Evolutionary conservation across 305 asterid genomes (phyloP), one percentile per base, ranked within the genome.

Genomic region (Andrographis paniculata): DNA sequence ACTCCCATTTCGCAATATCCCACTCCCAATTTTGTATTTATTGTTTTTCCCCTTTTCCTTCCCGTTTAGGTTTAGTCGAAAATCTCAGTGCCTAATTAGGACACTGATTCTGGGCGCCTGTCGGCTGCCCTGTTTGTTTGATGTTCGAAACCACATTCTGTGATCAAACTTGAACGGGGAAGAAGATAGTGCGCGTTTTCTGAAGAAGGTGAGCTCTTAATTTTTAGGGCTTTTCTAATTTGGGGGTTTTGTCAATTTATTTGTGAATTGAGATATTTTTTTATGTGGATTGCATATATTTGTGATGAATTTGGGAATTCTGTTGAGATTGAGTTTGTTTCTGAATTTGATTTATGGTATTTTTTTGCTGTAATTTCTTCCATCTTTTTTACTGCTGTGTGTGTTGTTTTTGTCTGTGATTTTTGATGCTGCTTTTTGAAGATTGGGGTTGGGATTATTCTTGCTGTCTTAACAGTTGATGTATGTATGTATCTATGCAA

Each of bases 371-470:
- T n/a, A n/a, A n/a, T n/a, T n/a, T n/a, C n/a, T n/a, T n/a, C n/a
- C n/a, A n/a, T n/a, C n/a, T 37, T 7, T 12, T 37, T 14, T 13
- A 37, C 4, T 37, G 14, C 6, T 31, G 30, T 11, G 38, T 13
- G 8, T 33, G 1, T 33, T 33, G 12, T 9, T 9, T 33, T 55
- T 55, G 68, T 65, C 2, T 33, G 50, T 55, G 65, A 43, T 61
- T 66, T 54, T 64, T 49, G 53, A 58, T 66, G 21, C 46, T 61
- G 69, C 67, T 72, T 71, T n/a, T 69, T 59, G 50, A 62, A 61
- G 71, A 54, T 58, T 50, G 62, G 49, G 41, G 67, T 53, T 60
- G 63, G 19, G 75, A 74, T 74, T 74, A 74, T 74, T 74, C 67
- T 63, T 56, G 35, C 45, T 64, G 72, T 66, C 68, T 50, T 20